Evolutionary conservation across 1,139 yeast genomes (phyloP).

Genomic region (Magnusiomyces paraingens): DNA sequence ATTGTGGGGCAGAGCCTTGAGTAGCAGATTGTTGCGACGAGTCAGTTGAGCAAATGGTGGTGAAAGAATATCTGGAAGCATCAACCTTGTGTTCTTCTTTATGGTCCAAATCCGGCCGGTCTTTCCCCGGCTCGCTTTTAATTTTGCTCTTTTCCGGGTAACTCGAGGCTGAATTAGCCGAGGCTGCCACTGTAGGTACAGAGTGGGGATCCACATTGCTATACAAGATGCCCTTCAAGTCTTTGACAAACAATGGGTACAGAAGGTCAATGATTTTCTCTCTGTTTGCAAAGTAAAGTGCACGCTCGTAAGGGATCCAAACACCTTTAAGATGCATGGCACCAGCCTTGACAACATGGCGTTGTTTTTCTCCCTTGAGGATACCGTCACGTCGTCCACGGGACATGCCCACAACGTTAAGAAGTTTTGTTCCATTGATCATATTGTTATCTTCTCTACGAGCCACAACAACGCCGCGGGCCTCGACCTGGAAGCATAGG

Average conservation of each 20-base stretch:
- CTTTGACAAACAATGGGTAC: constrained; percentile 76
- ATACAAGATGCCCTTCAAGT: constrained; percentile 46
- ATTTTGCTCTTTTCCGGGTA: too few species aligned
- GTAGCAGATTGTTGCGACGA: too few species aligned
- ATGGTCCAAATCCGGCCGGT: too few species aligned
- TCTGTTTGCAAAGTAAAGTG: constrained; percentile 81
- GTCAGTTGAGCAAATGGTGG: not conserved
- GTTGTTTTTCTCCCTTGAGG: constrained; percentile 70
- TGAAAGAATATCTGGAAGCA: not conserved
- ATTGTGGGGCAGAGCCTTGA: too few species aligned
- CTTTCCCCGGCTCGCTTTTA: too few species aligned
- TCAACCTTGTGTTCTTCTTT: too few species aligned
- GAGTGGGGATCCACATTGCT: too few species aligned
- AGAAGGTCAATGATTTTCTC: constrained; percentile 81
- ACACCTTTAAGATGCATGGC: constrained; percentile 95
- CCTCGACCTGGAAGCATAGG: constrained; percentile 68
- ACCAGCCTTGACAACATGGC: constrained; percentile 94
- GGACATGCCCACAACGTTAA: constrained; percentile 55
- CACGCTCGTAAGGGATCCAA: constrained; percentile 96
- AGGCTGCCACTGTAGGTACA: too few species aligned
- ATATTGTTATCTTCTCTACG: constrained; percentile 48
- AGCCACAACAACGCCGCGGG: constrained; percentile 42
- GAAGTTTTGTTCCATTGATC: constrained; percentile 49
- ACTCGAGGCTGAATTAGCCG: too few species aligned
- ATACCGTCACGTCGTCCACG: constrained; percentile 80